phyloP scores from a whole-genome alignment of 2,329 filamentous ascomycete species.

The Cyphellophora europaea region DNA sequence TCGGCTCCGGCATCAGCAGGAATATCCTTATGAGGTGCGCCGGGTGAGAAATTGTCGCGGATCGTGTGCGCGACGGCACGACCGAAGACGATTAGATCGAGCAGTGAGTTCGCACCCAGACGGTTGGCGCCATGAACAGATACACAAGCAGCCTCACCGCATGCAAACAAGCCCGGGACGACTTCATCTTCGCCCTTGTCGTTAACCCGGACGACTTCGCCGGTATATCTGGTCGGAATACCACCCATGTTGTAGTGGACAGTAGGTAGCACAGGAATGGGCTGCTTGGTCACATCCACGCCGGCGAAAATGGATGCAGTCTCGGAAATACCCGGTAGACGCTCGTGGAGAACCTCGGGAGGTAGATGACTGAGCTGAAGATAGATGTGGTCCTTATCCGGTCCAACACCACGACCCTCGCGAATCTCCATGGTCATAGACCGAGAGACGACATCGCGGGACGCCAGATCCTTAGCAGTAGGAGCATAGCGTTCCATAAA shows the following conservation, averaged over 20 bases:
- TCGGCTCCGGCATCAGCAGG: slow-evolving; percentile 80
- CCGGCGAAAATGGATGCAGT: slow-evolving; percentile 95
- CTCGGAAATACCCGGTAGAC: slow-evolving; percentile 96
- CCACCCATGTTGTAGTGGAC: slow-evolving; percentile 99
- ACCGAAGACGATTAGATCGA: slow-evolving; percentile 95
- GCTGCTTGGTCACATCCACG: slow-evolving; percentile 94
- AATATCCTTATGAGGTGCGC: slow-evolving; percentile 68
- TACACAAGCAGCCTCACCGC: slow-evolving; percentile 93
- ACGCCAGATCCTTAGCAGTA: slow-evolving; percentile 94
- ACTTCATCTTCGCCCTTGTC: slow-evolving; percentile 81
- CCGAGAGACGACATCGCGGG: slow-evolving; percentile 89
- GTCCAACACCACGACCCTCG: slow-evolving; percentile 90
- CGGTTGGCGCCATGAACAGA: slow-evolving; percentile 98
- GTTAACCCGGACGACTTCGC: slow-evolving; percentile 86
- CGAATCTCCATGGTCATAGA: slow-evolving; percentile 99
- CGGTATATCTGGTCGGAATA: slow-evolving; percentile 95
- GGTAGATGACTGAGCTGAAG: slow-evolving; percentile 95
- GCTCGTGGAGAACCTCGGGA: slow-evolving; percentile 83
- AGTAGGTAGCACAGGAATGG: slow-evolving; percentile 90
- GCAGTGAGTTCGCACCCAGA: slow-evolving; percentile 93
- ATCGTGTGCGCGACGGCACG: slow-evolving; percentile 96
- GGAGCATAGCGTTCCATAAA: slow-evolving; percentile 99
- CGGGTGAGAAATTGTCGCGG: slow-evolving; percentile 84
- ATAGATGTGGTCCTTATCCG: slow-evolving; percentile 98
- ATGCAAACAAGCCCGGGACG: slow-evolving; percentile 90